Evolutionary conservation across 441 rosid genomes (phyloP).

Genomic region (Pelargonium fulgidum): DNA sequence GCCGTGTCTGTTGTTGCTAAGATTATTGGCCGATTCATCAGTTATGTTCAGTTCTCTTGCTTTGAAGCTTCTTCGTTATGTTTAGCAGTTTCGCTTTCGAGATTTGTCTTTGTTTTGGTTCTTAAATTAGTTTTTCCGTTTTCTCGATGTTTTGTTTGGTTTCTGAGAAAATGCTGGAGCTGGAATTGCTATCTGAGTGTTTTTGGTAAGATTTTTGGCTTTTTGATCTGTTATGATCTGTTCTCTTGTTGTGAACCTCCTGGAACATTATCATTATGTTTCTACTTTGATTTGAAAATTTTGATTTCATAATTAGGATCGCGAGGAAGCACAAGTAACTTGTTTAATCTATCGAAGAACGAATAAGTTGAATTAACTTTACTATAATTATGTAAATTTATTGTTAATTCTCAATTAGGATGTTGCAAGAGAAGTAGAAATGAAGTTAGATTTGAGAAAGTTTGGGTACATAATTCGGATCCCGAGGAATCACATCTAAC

Average conservation of each 20-base stretch:
- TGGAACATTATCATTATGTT: no score
- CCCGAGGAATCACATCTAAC: background rate
- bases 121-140: background rate
- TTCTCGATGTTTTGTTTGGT: background rate
- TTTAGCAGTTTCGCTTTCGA: background rate
- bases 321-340: background rate
- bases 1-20: background rate
- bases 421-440: background rate
- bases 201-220: background rate
- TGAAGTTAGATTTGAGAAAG: background rate
- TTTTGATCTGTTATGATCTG: background rate
- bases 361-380: no score
- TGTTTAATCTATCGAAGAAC: no score
- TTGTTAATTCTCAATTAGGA: no score
- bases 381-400: no score
- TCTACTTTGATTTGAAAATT: background rate
- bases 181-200: background rate
- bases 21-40: background rate
- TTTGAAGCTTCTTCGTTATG: background rate
- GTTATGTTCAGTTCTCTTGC: background rate
- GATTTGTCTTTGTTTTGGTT: background rate
- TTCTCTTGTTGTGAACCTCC: constrained; percentile 9
- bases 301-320: background rate
- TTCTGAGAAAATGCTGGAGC: background rate
- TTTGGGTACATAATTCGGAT: background rate